Evolutionary conservation across 768 basidiomycete genomes (phyloP), one percentile per base, ranked within the genome.

Genomic region (Lanmaoa pseudosensibilis): DNA sequence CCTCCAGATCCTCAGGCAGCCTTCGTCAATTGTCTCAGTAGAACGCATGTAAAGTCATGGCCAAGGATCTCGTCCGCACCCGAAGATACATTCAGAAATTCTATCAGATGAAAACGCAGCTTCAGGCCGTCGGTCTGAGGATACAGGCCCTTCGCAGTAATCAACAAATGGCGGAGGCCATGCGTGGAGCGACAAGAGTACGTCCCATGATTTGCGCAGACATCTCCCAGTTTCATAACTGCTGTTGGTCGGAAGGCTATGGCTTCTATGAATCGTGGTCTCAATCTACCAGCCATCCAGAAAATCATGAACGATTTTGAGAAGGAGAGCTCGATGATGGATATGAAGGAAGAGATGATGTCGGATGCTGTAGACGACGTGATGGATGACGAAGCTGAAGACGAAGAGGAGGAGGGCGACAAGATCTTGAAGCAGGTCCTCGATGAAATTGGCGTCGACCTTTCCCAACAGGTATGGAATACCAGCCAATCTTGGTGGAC

Each of bases 331-430:
- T 86, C 93, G 5, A 93, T 88, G 75, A 99, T 99, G 97, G 97
- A 99, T 74, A 98, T 99, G 97, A 99, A 98, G 73, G 97, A 98
- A 75, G 96, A 97, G 72, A 98, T 98, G 92, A 99, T 98, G 97
- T 92, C 91, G 21, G 97, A 98, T 58, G 90, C 94, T 15, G 90
- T 98, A 16, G 97, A 98, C 73, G 96, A 98, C 65, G 95, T 90
- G 47, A 96, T 98, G 89, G 92, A 95, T 60, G 88, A 90, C 33
- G 94, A 94, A 15, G 75, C 74, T 32, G 95, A 95, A 65, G 96
- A 96, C 49, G 96, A 98, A 73, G 97, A 98, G 64, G 90, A 89
- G 59, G 97, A 98, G 68, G 87, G 94, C 15, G 95, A 98, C 69
- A 90, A 91, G 78, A 95, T 99, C 59, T 73, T 99, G 63, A 94